Evolutionary conservation across 2,329 filamentous ascomycete genomes (phyloP), one percentile per base, ranked within the genome.

Genomic region (Zasmidium citrigriseum): DNA sequence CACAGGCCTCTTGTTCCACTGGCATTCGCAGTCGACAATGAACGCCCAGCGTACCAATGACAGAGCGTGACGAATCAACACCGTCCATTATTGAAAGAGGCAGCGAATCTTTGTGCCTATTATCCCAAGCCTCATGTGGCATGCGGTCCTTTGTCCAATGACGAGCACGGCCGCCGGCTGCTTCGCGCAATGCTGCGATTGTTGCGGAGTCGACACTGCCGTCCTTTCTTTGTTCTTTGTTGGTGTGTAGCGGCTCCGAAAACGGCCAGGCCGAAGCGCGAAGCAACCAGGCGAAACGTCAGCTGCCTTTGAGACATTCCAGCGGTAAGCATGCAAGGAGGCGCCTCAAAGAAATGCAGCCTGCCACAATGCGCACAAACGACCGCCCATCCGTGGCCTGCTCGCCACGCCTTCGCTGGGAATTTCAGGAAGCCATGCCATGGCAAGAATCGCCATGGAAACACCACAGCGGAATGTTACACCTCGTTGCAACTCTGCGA

Each of bases 151-250:
- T 70, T 71, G 69, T 71, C 67, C 65, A 65, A 67, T 67, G 64
- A 68, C 65, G 65, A 63, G 67, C 66, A 64, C 64, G 63, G 67
- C 55, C 65, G 34, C 55, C 59, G 60, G 57, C 56, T 56, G 53
- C 58, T 54, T 67, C 59, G 58, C 60, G 61, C 59, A 63, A 59
- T 64, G 59, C 64, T 67, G 64, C 65, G 65, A 70, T 70, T 71
- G 67, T 71, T 65, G 64, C 63, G 64, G 66, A 65, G 61, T 66
- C 59, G 65, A 68, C 52, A 55, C 58, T 59, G 55, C 57, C 54
- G 49, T n/a, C 51, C 50, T 64, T 69, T 70, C 69, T 73, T 73
- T 72, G 68, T 71, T 72, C 68, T 70, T 72, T 72, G 65, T 67
- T 70, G 65, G 65, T 67, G 61, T 57, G 65, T 60, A 62, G 34